Evolutionary conservation across 2,329 filamentous ascomycete species (phyloP).

Genomic region (Magnaporthiopsis poae): DNA sequence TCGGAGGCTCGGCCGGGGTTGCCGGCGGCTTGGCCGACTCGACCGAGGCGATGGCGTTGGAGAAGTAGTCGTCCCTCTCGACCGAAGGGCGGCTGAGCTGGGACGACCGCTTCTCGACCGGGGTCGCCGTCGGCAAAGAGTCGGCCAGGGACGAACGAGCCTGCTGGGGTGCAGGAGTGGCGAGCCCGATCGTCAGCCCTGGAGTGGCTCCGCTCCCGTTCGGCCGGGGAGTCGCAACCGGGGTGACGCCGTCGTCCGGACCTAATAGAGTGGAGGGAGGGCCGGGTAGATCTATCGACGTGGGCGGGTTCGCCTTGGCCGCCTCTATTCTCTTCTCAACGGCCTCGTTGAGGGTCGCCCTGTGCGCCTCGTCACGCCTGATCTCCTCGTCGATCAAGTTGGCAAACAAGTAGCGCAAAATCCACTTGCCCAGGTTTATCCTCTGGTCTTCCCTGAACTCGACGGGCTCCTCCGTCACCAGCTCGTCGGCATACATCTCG

Average conservation of each 20-base stretch:
- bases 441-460: conserved; percentile 88
- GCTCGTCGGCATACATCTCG: conserved; percentile 90
- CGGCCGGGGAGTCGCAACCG: conserved; percentile 49
- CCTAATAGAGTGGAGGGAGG: conserved; percentile 23
- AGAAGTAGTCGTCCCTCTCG: conserved; percentile 71
- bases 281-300: conserved; percentile 43
- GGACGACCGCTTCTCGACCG: conserved; percentile 45
- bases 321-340: conserved; percentile 48
- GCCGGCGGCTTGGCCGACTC: conserved; percentile 35
- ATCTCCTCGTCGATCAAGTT: conserved; percentile 86
- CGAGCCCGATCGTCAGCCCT: conserved; percentile 67
- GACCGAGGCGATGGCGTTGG: conserved; percentile 44
- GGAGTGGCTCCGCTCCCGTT: conserved; percentile 60
- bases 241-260: conserved; percentile 13
- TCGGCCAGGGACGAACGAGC: conserved; percentile 24
- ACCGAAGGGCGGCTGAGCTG: conserved; percentile 51
- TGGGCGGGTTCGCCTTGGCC: conserved; percentile 48
- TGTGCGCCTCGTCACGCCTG: conserved; percentile 63
- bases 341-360: conserved; percentile 56
- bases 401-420: conserved; percentile 82
- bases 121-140: conserved; percentile 23
- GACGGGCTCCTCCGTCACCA: conserved; percentile 56
- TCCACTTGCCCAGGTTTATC: conserved; percentile 95
- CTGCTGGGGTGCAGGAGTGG: conserved; percentile 45
- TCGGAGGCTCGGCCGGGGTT: conserved; percentile 33